A percentile compares a stretch with the other conserved stretches of the same genome.
These are phyloP conservation scores for Metschnikowia arizonensis DNA, from an alignment of 805 yeast species.

Conservation along the genomic window DNA sequence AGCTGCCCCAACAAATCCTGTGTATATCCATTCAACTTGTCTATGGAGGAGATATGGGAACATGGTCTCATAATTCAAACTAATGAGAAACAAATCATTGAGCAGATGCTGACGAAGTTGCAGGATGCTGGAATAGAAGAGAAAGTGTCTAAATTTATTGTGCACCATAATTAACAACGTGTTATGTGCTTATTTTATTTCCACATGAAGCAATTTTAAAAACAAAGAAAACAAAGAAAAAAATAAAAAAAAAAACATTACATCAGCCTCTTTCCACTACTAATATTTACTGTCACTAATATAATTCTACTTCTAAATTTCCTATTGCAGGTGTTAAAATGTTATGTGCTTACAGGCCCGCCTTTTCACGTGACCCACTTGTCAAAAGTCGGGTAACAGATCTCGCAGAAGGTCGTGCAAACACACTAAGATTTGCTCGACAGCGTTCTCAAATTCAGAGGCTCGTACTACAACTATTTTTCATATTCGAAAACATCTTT, in stretches of 20 bases:
- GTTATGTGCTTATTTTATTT: too few species aligned
- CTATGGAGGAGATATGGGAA: constrained; percentile 26
- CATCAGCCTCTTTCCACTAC: not conserved
- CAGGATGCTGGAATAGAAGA: constrained; percentile 23
- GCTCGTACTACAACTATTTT: not conserved
- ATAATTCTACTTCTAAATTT: not conserved
- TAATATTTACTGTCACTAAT: not conserved
- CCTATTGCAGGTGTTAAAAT: not conserved
- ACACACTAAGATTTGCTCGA: not conserved
- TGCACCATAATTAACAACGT: not conserved
- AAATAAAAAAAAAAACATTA: too few species aligned
- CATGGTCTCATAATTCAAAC: constrained; percentile 22
- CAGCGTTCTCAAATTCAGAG: constrained; percentile 5
- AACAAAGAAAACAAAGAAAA: too few species aligned
- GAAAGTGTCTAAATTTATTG: constrained; percentile 26
- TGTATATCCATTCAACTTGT: constrained; percentile 32
- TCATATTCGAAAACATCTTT: not conserved
- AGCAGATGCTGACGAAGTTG: constrained; percentile 24
- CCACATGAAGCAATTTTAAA: not conserved
- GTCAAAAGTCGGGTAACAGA: constrained; percentile 4
- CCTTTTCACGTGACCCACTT: not conserved
- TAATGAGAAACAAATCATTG: constrained; percentile 24
- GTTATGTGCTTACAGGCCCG: not conserved
- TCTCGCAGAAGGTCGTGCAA: constrained; percentile 3
- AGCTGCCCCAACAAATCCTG: constrained; percentile 29